A percentile compares a stretch with the other conserved stretches of the same genome.
Evolutionary conservation across 2,329 filamentous ascomycete species (phyloP).

Genomic region (Pestalotiopsis fici): DNA sequence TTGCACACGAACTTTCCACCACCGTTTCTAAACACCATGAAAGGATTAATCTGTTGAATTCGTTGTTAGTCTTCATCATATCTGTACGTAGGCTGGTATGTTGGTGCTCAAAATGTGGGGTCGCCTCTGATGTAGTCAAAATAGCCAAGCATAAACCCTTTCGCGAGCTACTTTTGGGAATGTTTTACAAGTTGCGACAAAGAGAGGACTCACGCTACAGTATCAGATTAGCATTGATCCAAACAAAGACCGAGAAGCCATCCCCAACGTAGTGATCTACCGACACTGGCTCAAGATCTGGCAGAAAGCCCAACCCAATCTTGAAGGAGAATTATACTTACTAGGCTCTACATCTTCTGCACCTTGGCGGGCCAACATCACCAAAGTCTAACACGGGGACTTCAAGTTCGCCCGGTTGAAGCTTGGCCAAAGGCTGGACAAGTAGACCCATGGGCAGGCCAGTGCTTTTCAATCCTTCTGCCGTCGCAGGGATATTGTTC

Average conservation of each 20-base stretch:
- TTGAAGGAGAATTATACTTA: neutral
- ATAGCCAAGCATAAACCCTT: neutral
- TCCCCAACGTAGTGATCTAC: constrained; percentile 26
- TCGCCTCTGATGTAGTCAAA: neutral
- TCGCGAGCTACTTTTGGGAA: neutral
- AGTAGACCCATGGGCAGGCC: constrained; percentile 84
- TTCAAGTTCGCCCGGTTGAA: constrained; percentile 81
- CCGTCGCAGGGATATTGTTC: constrained; percentile 86
- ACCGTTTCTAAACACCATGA: constrained; percentile 94
- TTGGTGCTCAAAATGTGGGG: neutral
- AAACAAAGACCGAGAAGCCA: no score
- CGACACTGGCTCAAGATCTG: neutral
- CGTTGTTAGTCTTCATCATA: neutral
- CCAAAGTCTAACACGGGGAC: constrained; percentile 96
- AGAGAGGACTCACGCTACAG: neutral
- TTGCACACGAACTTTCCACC: constrained; percentile 98
- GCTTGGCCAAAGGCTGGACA: constrained; percentile 81
- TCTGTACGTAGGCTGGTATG: no score
- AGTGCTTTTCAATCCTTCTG: constrained; percentile 78
- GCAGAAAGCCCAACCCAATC: neutral
- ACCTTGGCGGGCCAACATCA: constrained; percentile 84
- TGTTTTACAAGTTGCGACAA: neutral
- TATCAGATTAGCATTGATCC: neutral
- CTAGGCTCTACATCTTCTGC: constrained; percentile 73
- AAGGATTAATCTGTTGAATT: constrained; percentile 95